Conservation (phyloP, 2,329 filamentous ascomycete species). For the Myriangium duriaei region DNA sequence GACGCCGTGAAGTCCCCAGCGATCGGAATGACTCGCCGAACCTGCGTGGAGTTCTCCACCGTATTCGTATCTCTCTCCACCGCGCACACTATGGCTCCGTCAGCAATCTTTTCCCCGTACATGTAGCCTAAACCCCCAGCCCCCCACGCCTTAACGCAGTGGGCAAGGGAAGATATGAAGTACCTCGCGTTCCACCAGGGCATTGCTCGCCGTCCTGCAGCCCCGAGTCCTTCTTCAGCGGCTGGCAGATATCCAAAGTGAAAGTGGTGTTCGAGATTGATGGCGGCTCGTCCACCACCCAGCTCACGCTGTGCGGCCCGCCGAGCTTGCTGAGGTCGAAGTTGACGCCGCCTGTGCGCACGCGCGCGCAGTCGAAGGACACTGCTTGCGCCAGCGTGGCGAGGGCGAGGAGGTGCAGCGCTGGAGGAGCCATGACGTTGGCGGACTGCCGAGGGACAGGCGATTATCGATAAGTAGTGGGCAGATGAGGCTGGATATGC, state of each 20-base stretch:
- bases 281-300: conserved; percentile 34
- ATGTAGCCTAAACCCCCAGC: too few relatives aligned
- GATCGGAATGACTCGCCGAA: conserved; percentile 54
- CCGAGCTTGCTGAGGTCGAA: conserved; percentile 54
- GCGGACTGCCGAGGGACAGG: background rate
- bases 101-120: conserved; percentile 24
- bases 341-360: conserved; percentile 44
- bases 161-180: conserved; percentile 13
- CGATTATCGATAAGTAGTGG: conserved; percentile 6
- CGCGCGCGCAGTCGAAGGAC: conserved; percentile 49
- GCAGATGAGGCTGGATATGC: too few relatives aligned
- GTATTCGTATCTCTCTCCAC: conserved; percentile 48
- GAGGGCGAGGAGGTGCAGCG: conserved; percentile 13
- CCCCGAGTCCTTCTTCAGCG: conserved; percentile 50
- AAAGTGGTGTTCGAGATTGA: conserved; percentile 62
- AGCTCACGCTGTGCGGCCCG: conserved; percentile 57
- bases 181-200: conserved; percentile 56
- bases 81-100: conserved; percentile 51
- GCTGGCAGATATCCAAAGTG: conserved; percentile 63
- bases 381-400: conserved; percentile 28
- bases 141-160: background rate
- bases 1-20: conserved; percentile 55
- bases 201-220: conserved; percentile 48
- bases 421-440: background rate
- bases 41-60: conserved; percentile 35